Conservation (phyloP, 2,329 filamentous ascomycete genomes). For the Myriosclerotinia curreyana region DNA sequence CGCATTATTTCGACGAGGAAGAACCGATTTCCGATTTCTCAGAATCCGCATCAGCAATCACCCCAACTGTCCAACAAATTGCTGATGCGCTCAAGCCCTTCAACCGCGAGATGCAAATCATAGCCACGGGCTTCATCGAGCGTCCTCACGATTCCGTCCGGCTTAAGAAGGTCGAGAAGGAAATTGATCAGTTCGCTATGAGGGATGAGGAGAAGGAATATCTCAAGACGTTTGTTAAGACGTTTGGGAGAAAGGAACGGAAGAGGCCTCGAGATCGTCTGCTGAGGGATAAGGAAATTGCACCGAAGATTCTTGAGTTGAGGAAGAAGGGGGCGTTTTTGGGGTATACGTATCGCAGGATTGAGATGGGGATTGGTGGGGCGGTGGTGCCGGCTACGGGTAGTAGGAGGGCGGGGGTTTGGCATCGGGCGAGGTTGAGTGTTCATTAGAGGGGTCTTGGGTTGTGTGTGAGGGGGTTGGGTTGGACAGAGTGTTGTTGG, state of each 20-base stretch:
- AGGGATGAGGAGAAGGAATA: conserved; percentile 39
- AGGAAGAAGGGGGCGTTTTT: conserved; percentile 81
- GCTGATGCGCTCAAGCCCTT: conserved; percentile 37
- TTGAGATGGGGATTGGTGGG: conserved; percentile 31
- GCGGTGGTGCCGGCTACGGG: conserved; percentile 22
- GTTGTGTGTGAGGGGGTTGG: not conserved
- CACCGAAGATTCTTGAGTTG: conserved; percentile 68
- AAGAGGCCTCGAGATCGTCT: conserved; percentile 83
- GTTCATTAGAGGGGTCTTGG: conserved; percentile 29
- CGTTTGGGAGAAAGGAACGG: conserved; percentile 55
- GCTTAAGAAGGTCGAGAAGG: conserved; percentile 37
- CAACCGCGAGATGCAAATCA: conserved; percentile 39
- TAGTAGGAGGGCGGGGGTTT: conserved; percentile 30
- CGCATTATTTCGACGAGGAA: conserved; percentile 87
- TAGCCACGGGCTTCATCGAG: conserved; percentile 37
- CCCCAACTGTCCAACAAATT: conserved; percentile 34
- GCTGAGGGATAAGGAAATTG: conserved; percentile 68
- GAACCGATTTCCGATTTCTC: conserved; percentile 65
- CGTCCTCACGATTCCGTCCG: conserved; percentile 36
- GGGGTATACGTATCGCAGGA: conserved; percentile 79
- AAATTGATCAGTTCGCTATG: conserved; percentile 38
- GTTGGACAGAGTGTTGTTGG: not conserved
- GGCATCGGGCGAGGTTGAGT: conserved; percentile 38
- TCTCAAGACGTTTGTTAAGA: conserved; percentile 38
- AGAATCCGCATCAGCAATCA: conserved; percentile 41